A percentile compares a stretch with the other conserved stretches of the same genome.
phyloP scores from a whole-genome alignment of 2,329 filamentous ascomycete genomes.

The Colletotrichum camelliae region DNA sequence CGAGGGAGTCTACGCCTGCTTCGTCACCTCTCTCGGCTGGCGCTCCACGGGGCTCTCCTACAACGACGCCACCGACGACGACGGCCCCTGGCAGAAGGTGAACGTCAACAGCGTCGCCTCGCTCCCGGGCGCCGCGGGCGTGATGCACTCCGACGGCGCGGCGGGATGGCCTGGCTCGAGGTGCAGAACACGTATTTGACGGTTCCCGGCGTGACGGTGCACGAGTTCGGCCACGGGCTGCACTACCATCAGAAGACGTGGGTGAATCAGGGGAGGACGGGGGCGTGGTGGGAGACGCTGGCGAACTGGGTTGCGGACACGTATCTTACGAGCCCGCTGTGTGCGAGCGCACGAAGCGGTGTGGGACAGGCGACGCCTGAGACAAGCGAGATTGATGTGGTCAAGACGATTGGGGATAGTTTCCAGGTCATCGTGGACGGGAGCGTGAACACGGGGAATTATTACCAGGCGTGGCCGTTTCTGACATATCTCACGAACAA shows the following conservation, averaged over 20 bases:
- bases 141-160: slow-evolving; percentile 44
- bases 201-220: slow-evolving; percentile 44
- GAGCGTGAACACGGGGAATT: slow-evolving; percentile 44
- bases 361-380: slow-evolving; percentile 30
- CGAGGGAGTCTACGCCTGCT: slow-evolving; percentile 50
- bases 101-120: slow-evolving; percentile 48
- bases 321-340: slow-evolving; percentile 48
- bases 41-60: slow-evolving; percentile 43
- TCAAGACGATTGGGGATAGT: slow-evolving; percentile 49
- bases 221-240: slow-evolving; percentile 55
- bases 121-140: slow-evolving; percentile 43
- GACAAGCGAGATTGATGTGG: slow-evolving; percentile 41
- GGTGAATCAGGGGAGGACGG: slow-evolving; percentile 49
- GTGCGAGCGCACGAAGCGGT: slow-evolving; percentile 39
- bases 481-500: slow-evolving; percentile 53
- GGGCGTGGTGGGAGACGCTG: slow-evolving; percentile 57
- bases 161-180: slow-evolving; percentile 46
- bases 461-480: slow-evolving; percentile 59
- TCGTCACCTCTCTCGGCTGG: slow-evolving; percentile 41
- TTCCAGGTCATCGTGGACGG: slow-evolving; percentile 55
- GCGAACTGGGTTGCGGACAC: slow-evolving; percentile 56
- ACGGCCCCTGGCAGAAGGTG: slow-evolving; percentile 48
- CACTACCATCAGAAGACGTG: slow-evolving; percentile 50
- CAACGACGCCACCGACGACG: slow-evolving; percentile 31
- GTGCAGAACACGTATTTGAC: slow-evolving; percentile 45